These are phyloP conservation scores for Castanea mollissima DNA, from an alignment of 306 rosid genomes.

Conservation along the genomic window DNA sequence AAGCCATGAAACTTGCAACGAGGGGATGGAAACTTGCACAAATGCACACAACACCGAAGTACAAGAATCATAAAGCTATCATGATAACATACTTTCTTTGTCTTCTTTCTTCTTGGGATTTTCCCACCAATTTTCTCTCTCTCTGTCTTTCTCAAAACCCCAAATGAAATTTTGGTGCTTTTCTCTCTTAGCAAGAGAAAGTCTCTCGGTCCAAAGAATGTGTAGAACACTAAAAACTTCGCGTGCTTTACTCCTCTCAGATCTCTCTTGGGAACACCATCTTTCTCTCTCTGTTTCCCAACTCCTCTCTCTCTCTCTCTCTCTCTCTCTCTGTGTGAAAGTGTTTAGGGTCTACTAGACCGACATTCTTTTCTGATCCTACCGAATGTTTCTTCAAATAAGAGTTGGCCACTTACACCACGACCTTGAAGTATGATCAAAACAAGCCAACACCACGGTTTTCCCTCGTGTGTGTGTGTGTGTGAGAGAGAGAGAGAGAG, in stretches of 20 bases:
- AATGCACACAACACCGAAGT: constrained; percentile 31
- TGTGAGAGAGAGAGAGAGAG: not conserved
- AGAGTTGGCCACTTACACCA: constrained; percentile 5
- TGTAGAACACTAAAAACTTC: constrained; percentile 37
- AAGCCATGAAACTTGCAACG: constrained; percentile 36
- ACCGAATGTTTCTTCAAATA: constrained; percentile 30
- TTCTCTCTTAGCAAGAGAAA: constrained; percentile 32
- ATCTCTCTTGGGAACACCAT: constrained; percentile 41
- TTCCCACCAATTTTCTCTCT: constrained; percentile 27
- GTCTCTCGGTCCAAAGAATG: constrained; percentile 60
- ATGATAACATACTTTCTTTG: constrained; percentile 53
- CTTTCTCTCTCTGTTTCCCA: constrained; percentile 30
- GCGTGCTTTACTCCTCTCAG: constrained; percentile 45
- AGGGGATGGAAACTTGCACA: constrained; percentile 22
- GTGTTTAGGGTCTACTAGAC: constrained; percentile 33
- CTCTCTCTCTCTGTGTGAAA: not conserved
- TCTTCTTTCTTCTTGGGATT: constrained; percentile 51
- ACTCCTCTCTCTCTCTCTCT: not conserved
- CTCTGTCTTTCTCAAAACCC: constrained; percentile 31
- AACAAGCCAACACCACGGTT: not conserved
- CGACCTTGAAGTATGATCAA: constrained; percentile 25
- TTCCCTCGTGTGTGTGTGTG: not conserved
- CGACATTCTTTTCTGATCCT: constrained; percentile 53
- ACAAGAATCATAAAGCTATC: constrained; percentile 52
- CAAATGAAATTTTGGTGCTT: constrained; percentile 18